A percentile compares a stretch with the other conserved stretches of the same genome.
These are phyloP conservation scores for Grifola frondosa DNA, from an alignment of 1,284 basidiomycete species.

Conservation along the genomic window DNA sequence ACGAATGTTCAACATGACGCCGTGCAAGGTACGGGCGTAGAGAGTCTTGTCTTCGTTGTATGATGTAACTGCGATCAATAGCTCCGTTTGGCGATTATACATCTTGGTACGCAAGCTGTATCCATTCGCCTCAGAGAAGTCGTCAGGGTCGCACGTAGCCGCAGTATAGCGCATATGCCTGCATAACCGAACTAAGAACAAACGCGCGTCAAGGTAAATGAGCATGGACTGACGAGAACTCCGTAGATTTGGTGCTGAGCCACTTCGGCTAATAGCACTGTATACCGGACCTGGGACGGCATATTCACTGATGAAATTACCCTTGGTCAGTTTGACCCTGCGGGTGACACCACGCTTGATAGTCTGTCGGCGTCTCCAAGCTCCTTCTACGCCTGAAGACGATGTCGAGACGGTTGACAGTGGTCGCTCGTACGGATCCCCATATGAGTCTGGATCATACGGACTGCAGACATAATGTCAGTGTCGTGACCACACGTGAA, in stretches of 20 bases:
- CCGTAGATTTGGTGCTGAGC: conserved; percentile 67
- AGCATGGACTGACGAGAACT: conserved; percentile 71
- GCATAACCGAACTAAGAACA: conserved; percentile 1
- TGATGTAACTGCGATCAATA: conserved; percentile 89
- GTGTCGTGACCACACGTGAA: no score
- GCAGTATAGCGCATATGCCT: conserved; percentile 92
- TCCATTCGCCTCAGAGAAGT: conserved; percentile 82
- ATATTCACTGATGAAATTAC: conserved; percentile 90
- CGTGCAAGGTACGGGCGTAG: conserved; percentile 90
- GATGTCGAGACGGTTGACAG: conserved; percentile 61
- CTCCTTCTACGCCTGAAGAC: conserved; percentile 66
- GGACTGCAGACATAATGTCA: conserved; percentile 38
- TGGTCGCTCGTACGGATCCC: conserved; percentile 69
- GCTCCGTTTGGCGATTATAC: conserved; percentile 89
- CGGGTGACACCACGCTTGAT: conserved; percentile 91
- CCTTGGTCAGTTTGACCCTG: conserved; percentile 89
- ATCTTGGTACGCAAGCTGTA: conserved; percentile 81
- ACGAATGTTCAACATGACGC: conserved; percentile 97
- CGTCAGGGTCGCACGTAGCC: conserved; percentile 93
- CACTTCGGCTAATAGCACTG: conserved; percentile 84
- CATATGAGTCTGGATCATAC: conserved; percentile 60
- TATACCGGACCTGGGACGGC: conserved; percentile 86
- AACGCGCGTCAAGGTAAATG: conserved; percentile 1
- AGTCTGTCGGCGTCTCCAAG: conserved; percentile 88
- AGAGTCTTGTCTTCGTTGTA: conserved; percentile 94